Percentiles rank a stretch among this genome's conserved stretches.
Evolutionary conservation across 2,329 filamentous ascomycete genomes (phyloP).

Genomic region (Aspergillus hiratsukae): DNA sequence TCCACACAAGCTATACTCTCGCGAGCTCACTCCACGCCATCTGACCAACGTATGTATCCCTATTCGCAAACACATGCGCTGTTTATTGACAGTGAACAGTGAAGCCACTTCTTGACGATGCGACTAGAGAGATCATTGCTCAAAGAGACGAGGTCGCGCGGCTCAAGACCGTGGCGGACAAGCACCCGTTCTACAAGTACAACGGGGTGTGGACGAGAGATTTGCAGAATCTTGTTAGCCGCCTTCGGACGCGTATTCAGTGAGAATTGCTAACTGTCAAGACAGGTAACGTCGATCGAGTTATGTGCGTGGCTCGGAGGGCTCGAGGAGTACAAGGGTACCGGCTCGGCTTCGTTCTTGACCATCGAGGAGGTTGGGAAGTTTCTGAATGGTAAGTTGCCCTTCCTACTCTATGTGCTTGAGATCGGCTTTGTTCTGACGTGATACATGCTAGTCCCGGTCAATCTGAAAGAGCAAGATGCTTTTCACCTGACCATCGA

Average conservation of each 20-base stretch:
- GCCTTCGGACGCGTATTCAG: not conserved
- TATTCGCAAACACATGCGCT: not conserved
- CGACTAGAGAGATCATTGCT: constrained; percentile 65
- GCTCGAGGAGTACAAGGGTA: constrained; percentile 52
- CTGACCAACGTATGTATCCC: constrained; percentile 51
- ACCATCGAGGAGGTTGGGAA: constrained; percentile 84
- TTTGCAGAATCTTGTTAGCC: constrained; percentile 71
- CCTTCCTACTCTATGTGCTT: not conserved
- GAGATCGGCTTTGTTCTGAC: constrained; percentile 2
- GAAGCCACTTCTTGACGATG: constrained; percentile 61
- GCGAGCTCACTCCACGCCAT: constrained; percentile 81
- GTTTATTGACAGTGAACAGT: constrained; percentile 46
- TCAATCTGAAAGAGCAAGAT: constrained; percentile 85
- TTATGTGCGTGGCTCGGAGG: constrained; percentile 77
- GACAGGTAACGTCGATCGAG: constrained; percentile 54
- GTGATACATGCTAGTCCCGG: constrained; percentile 58
- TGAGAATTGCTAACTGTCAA: constrained; percentile 2
- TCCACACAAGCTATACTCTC: constrained; percentile 79
- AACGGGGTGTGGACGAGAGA: constrained; percentile 81
- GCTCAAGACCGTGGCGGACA: constrained; percentile 68
- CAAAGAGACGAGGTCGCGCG: constrained; percentile 67
- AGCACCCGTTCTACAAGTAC: constrained; percentile 97
- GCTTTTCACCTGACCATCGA: constrained; percentile 95
- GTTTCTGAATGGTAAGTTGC: constrained; percentile 64
- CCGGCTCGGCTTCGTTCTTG: constrained; percentile 63